A percentile compares a stretch with the other conserved stretches of the same genome.
Evolutionary conservation across 228 moss, liverwort and hornwort genomes (phyloP).

Genomic region (Sphagnum magellanicum): DNA sequence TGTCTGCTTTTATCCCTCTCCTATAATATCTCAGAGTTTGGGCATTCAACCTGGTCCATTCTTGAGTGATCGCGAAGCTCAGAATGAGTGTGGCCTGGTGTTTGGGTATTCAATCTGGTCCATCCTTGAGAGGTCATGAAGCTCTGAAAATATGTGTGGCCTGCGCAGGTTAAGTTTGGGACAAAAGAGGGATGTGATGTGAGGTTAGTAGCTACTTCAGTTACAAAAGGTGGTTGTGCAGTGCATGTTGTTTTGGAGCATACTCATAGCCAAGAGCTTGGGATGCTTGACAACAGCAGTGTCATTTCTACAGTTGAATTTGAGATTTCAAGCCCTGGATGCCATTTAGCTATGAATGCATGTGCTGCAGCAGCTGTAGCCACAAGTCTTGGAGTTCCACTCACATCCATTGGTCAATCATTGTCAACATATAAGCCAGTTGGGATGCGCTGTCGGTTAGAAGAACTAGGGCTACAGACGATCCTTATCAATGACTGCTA

Average conservation of each 20-base stretch:
- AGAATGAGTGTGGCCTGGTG: too few relatives aligned
- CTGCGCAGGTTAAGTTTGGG: conserved; percentile 60
- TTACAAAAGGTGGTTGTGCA: conserved; percentile 50
- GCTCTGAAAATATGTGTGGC: too few relatives aligned
- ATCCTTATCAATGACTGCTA: conserved; percentile 79
- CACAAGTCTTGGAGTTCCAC: conserved; percentile 54
- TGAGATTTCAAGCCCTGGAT: conserved; percentile 66
- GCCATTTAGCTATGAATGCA: conserved; percentile 74
- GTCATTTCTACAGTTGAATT: conserved; percentile 46
- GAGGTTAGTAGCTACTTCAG: conserved; percentile 44
- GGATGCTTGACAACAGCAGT: not conserved
- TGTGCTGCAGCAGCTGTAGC: conserved; percentile 86
- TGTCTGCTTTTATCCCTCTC: too few relatives aligned
- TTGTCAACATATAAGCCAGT: conserved; percentile 56
- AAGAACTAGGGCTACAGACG: conserved; percentile 36
- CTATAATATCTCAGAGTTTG: too few relatives aligned
- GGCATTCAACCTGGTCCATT: too few relatives aligned
- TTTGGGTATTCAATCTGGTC: too few relatives aligned
- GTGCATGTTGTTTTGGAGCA: conserved; percentile 58
- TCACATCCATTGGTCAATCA: conserved; percentile 29
- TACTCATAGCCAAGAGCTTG: not conserved
- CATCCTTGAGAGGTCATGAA: too few relatives aligned
- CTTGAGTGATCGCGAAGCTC: too few relatives aligned
- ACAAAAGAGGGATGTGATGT: conserved; percentile 51
- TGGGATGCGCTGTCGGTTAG: conserved; percentile 50